Base-by-base conservation (phyloP, 139 green algal species). In the Ettlia oleoabundans region DNA sequence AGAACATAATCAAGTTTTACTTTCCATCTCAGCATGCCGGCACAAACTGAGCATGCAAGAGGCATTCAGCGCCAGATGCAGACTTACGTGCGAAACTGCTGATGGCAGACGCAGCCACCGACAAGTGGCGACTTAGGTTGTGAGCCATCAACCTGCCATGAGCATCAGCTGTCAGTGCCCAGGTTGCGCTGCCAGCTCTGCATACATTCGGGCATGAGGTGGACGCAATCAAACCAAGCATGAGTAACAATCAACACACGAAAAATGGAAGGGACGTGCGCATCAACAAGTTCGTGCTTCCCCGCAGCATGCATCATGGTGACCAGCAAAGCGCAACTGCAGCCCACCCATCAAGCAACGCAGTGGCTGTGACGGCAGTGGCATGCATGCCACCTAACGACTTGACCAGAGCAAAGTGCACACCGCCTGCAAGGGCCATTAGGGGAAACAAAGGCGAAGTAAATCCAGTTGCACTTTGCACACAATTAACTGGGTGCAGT, bases 91-190 rank as follows among this genome's bases (percentile, higher is more conserved):
- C 65, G 58, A 88, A 82, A 41, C 79, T 80, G 62, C 80, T 79
- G 41, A 88, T 43, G 37, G 84, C 84, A 0, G 74, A 78, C 37
- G 73, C 80, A 7, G 84, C 63, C 41, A 83, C 42, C 41, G 52
- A 79, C 47, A 88, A 53, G 64, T 81, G 71, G 3, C 40, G 28
- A 43, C 19, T 72, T 15, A 88, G 19, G 62, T 86, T 86, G 82
- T 88, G 84, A 40, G 18, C 41, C 62, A 88, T 79, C 33, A 88
- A 65, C 47, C 84, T 61, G 66, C 80, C 80, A 42, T 88, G 80
- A 0, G 79, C 65, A 38, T 88, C 84, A 1, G 72, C 62, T 4
- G 84, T 81, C 19, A 86, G 42, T 26, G 70, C 72, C 84, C 84
- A 88, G 2, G 80, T 85, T 26, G 78, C 61, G 47, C 32, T 28